phyloP scores from a whole-genome alignment of 176 grass and related monocot genomes.

The Pontederia crassipes region DNA sequence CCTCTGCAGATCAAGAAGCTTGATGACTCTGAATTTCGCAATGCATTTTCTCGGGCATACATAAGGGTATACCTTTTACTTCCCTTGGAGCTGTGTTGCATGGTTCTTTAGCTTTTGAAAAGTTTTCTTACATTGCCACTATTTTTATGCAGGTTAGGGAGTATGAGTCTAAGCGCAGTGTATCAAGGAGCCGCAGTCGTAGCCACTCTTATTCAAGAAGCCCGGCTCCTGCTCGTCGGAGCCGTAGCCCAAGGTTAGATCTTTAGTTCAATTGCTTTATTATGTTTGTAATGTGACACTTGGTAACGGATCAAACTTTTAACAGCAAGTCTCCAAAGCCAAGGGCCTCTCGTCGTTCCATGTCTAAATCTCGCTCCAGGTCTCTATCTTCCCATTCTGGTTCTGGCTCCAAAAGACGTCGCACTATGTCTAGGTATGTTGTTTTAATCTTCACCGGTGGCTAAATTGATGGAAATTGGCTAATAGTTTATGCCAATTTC shows the following conservation, averaged over 20 bases:
- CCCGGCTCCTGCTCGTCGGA: slow-evolving; percentile 28
- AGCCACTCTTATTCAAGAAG: slow-evolving; percentile 39
- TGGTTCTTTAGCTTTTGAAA: slow-evolving; percentile 3
- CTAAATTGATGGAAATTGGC: not conserved
- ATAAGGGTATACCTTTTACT: slow-evolving; percentile 57
- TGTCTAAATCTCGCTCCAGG: slow-evolving; percentile 47
- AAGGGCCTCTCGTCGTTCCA: slow-evolving; percentile 24
- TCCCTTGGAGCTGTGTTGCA: not conserved
- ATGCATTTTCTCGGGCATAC: slow-evolving; percentile 76
- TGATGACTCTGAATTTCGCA: slow-evolving; percentile 89
- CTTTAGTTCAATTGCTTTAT: not conserved
- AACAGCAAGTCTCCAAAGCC: slow-evolving; percentile 50
- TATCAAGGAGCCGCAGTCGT: slow-evolving; percentile 47
- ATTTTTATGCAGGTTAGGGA: slow-evolving; percentile 56
- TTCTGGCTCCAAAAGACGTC: slow-evolving; percentile 35
- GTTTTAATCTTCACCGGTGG: not conserved
- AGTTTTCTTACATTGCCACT: not conserved
- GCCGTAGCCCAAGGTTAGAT: slow-evolving; percentile 24
- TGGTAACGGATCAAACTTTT: slow-evolving; percentile 2
- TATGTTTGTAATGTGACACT: not conserved
- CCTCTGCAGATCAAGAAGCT: slow-evolving; percentile 82
- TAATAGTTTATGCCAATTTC: not conserved
- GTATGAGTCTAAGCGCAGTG: slow-evolving; percentile 42
- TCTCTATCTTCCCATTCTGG: slow-evolving; percentile 51
- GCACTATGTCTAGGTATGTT: slow-evolving; percentile 38